These are phyloP conservation scores for Cyberlindnera misumaiensis DNA, from an alignment of 805 yeast genomes.

Conservation along the genomic window DNA sequence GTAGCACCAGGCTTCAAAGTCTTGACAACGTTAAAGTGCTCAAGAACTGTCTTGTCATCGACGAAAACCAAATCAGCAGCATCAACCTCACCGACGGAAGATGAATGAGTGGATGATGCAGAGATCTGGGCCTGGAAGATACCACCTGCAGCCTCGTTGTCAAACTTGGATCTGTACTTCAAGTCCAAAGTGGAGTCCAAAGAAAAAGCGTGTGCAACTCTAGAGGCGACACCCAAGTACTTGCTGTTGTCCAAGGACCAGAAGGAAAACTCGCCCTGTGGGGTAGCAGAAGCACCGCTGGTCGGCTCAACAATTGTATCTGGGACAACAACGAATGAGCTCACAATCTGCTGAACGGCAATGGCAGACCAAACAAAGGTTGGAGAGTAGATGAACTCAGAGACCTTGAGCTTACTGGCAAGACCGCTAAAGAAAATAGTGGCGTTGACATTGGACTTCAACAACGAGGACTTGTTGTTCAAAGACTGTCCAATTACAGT, in stretches of 20 bases:
- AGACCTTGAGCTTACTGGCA: conserved; percentile 30
- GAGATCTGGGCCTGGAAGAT: conserved; percentile 54
- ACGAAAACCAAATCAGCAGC: conserved; percentile 60
- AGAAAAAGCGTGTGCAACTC: conserved; percentile 63
- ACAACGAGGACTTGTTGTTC: conserved; percentile 30
- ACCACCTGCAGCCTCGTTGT: conserved; percentile 71
- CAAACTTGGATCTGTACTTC: conserved; percentile 57
- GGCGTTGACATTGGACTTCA: conserved; percentile 69
- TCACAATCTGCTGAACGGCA: conserved; percentile 43
- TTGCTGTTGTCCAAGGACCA: conserved; percentile 66
- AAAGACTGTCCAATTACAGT: conserved; percentile 62
- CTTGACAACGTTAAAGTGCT: conserved; percentile 54
- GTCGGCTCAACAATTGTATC: conserved; percentile 3
- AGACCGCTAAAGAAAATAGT: conserved; percentile 47
- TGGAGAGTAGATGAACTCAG: conserved; percentile 47
- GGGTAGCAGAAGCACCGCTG: conserved; percentile 7
- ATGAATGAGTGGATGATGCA: conserved; percentile 6
- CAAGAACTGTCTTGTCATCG: conserved; percentile 50
- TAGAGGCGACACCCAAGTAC: conserved; percentile 49
- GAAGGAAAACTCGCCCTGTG: conserved; percentile 36
- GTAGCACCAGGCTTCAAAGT: conserved; percentile 51
- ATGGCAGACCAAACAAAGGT: conserved; percentile 50
- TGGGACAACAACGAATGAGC: conserved; percentile 33
- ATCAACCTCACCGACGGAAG: conserved; percentile 35
- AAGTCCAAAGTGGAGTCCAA: conserved; percentile 49